Conservation (phyloP, 2,329 filamentous ascomycete species). For the Monosporascus sp. region DNA sequence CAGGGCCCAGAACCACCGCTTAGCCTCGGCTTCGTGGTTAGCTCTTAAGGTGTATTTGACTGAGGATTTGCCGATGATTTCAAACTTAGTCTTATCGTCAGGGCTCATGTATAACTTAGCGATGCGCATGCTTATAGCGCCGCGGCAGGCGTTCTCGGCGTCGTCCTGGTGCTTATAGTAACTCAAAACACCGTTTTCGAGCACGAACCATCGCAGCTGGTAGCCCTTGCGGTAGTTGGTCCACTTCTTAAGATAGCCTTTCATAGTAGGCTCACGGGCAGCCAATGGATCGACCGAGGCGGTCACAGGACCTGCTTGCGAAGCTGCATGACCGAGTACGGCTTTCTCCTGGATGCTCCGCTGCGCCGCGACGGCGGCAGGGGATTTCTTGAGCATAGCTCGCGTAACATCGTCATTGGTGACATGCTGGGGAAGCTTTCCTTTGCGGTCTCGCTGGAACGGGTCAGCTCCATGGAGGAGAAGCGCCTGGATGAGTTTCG, state of each 20-base stretch:
- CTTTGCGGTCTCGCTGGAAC: constrained; percentile 89
- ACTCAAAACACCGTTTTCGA: constrained; percentile 94
- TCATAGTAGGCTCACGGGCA: constrained; percentile 93
- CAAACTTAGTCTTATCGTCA: constrained; percentile 95
- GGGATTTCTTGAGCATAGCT: constrained; percentile 87
- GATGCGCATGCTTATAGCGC: constrained; percentile 98
- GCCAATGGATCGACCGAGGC: constrained; percentile 57
- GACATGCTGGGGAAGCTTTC: constrained; percentile 91
- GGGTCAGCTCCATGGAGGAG: constrained; percentile 93
- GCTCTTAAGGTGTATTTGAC: constrained; percentile 98
- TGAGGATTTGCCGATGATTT: constrained; percentile 96
- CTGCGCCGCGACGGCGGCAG: constrained; percentile 89
- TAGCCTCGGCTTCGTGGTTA: constrained; percentile 96
- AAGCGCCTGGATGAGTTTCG: constrained; percentile 80
- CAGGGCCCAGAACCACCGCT: constrained; percentile 97
- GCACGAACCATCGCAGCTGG: constrained; percentile 94
- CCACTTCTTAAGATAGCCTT: constrained; percentile 98
- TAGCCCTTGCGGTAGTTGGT: constrained; percentile 98
- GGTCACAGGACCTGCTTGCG: constrained; percentile 47
- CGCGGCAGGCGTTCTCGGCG: constrained; percentile 89
- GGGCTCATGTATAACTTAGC: constrained; percentile 92
- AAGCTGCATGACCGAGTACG: constrained; percentile 70
- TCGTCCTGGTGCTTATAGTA: constrained; percentile 99
- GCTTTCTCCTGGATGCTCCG: constrained; percentile 96
- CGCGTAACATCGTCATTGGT: constrained; percentile 90